Evolutionary conservation across 257 asterid species (phyloP), one percentile per base, ranked within the genome.

Genomic region (Gentiana macrophylla): DNA sequence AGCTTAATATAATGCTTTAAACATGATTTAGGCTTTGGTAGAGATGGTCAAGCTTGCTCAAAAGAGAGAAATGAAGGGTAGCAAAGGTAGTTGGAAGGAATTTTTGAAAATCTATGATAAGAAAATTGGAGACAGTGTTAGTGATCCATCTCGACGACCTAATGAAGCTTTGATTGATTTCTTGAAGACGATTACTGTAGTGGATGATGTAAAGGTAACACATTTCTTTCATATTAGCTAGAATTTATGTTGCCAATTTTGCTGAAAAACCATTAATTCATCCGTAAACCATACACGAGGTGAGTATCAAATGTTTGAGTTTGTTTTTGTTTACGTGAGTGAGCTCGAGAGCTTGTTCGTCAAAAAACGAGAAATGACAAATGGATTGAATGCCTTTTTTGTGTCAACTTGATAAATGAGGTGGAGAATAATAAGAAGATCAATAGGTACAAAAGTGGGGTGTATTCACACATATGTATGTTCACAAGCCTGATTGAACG

Each of bases 81-180:
- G 69, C 60, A 68, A 65, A 65, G 84, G 84, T 38, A 68, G 58
- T 24, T 77, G 84, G 84, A 92, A 92, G 64, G 96, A 88, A 6
- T 92, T 92, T 65, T 67, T 92, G 74, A 74, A 72, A 55, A 32
- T 53, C 36, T 64, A 75, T 50, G 99, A 92, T 63, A 83, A 59
- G 77, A 88, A 83, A 70, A 35, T 79, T 7, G 99, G 99, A 13
- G 51, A 83, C 50, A 88, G 94, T 67, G 35, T 85, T 80, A 77
- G 94, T 60, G 99, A 92, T 76, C 98, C 98, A 2, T 65, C 94
- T 5, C 76, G 79, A 62, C 77, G 97, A 75, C 70, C 86, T 12
- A 56, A 64, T 62, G 95, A 88, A 3, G 67, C 74, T 0, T 64
- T 92, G 75, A 63, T 61, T 60, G 81, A 86, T 12, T 92, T 87